Base-by-base conservation (phyloP, 257 asterid species). In the Mentha longifolia region DNA sequence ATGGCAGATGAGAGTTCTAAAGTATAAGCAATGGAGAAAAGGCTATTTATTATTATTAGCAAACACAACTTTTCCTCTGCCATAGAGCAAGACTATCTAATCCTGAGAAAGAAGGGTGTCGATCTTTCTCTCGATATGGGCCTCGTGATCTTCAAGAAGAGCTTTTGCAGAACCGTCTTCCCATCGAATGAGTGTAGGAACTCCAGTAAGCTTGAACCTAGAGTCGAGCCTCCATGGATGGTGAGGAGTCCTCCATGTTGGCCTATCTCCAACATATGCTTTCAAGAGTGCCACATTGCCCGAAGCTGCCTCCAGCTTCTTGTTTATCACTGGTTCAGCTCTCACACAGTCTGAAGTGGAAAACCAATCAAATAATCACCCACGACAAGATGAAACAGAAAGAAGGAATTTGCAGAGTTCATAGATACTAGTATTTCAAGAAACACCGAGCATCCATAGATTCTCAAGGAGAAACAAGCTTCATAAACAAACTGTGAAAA, bases 321-420 rank as follows among this genome's bases (percentile, higher is more conserved):
- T 87, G 92, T 78, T 85, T 74, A 94, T 91, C 81, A 94, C 96
- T 0, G 98, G 97, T 68, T 94, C 97, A 75, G 98, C 97, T 76
- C 97, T 81, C 20, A 94, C 98, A 72, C 97, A 94, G 61, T 94
- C 97, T 90, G 80, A 71, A 39, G 33, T 28, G 17, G 12, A 57
- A 76, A 74, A 58, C 19, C 37, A 45, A 56, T 39, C 9, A 11
- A 15, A 31, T 42, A 1, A 45, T 33, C 17, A 66, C 19, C 13
- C 11, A 31, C 4, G 43, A n/a, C n/a, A n/a, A n/a, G n/a, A n/a
- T n/a, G n/a, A n/a, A n/a, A n/a, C n/a, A n/a, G n/a, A n/a, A n/a
- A n/a, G n/a, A n/a, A n/a, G n/a, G n/a, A n/a, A n/a, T n/a, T n/a
- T n/a, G n/a, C n/a, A n/a, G n/a, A n/a, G n/a, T n/a, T n/a, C n/a